Conservation (phyloP, 73 alveolate species). For the Blepharisma japonicum region DNA sequence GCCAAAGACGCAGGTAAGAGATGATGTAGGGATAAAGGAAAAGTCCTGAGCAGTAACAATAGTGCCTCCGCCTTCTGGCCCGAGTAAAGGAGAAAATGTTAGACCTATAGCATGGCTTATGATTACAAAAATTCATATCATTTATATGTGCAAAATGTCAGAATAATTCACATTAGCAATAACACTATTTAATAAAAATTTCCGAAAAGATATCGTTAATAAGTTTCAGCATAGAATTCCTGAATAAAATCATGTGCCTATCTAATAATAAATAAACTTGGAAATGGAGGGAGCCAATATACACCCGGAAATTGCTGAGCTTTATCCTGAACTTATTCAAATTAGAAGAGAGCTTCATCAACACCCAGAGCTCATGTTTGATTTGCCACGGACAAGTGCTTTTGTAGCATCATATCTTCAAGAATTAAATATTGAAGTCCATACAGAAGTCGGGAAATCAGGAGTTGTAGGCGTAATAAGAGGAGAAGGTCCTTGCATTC, state of each 20-base stretch:
- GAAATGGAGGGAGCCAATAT: background rate
- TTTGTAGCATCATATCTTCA: slow-evolving; percentile 21
- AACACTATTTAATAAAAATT: no score
- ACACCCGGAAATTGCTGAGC: slow-evolving; percentile 30
- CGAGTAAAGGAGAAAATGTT: background rate
- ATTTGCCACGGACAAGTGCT: slow-evolving; percentile 13
- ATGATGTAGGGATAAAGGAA: background rate
- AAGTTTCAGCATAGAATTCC: no score
- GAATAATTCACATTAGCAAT: no score
- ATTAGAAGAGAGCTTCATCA: slow-evolving; percentile 33
- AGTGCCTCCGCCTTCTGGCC: slow-evolving; percentile 22
- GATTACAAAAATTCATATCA: no score
- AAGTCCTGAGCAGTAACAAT: background rate
- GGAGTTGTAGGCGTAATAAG: slow-evolving; percentile 38
- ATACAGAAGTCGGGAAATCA: slow-evolving; percentile 9
- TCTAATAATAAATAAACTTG: no score
- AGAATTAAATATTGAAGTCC: slow-evolving; percentile 25
- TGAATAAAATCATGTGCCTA: no score
- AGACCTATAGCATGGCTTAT: background rate
- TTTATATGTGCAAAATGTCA: no score
- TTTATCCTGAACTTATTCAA: slow-evolving; percentile 16
- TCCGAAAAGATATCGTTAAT: no score
- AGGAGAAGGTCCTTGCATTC: slow-evolving; percentile 48
- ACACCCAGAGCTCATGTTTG: slow-evolving; percentile 33
- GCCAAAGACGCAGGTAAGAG: background rate